Evolutionary conservation across 2,329 filamentous ascomycete genomes (phyloP).

Genomic region (Aspergillus terreus): DNA sequence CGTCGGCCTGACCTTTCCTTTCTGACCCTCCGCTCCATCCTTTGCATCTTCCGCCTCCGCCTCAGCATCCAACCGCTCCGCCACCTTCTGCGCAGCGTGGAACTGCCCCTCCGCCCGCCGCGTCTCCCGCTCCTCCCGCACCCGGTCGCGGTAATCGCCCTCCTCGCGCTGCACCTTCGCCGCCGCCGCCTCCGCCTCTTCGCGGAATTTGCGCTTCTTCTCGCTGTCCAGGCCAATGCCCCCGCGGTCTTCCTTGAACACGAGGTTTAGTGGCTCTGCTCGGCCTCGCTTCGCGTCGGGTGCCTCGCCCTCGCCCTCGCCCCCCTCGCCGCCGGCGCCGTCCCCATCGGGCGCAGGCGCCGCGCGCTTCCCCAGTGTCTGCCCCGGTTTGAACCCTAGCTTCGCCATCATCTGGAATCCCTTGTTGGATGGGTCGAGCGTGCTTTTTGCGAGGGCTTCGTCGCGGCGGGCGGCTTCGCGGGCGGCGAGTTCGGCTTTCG

Average conservation of each 20-base stretch:
- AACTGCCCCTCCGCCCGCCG: constrained; percentile 66
- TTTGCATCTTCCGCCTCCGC: constrained; percentile 17
- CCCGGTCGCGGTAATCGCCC: constrained; percentile 68
- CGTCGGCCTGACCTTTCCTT: constrained; percentile 46
- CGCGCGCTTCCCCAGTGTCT: constrained; percentile 64
- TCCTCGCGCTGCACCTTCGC: constrained; percentile 65
- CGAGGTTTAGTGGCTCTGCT: constrained; percentile 71
- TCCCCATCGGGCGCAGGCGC: background rate
- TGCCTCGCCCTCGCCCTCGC: constrained; percentile 9
- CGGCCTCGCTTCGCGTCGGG: constrained; percentile 27
- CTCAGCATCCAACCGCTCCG: constrained; percentile 70
- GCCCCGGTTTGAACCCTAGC: constrained; percentile 81
- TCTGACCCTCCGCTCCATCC: constrained; percentile 11
- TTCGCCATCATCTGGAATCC: constrained; percentile 95
- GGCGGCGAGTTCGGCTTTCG: constrained; percentile 77
- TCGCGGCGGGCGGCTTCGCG: constrained; percentile 71
- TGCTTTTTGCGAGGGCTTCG: constrained; percentile 68
- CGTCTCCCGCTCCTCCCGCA: constrained; percentile 66
- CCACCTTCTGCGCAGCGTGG: constrained; percentile 74
- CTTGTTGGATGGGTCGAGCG: constrained; percentile 73
- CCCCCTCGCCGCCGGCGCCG: background rate
- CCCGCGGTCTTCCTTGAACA: constrained; percentile 72
- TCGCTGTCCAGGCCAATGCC: constrained; percentile 83
- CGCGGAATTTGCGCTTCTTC: constrained; percentile 70
- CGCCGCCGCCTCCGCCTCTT: constrained; percentile 55